Percentiles rank a stretch among this genome's conserved stretches.
phyloP scores from a whole-genome alignment of 2,329 filamentous ascomycete species.

The Thermoascus crustaceus region DNA sequence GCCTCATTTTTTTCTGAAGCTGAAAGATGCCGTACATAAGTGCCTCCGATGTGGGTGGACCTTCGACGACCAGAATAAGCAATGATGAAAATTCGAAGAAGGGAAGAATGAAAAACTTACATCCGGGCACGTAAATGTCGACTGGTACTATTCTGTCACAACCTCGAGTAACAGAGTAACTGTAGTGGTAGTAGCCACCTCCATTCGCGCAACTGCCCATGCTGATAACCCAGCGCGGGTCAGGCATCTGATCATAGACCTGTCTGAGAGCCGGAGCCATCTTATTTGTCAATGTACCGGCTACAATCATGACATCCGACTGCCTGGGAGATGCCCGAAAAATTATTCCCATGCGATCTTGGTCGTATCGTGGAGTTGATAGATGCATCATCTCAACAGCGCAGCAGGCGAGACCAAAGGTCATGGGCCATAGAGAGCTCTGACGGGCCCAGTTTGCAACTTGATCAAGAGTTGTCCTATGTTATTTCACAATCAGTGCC shows the following conservation, averaged over 20 bases:
- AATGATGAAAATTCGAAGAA: neutral
- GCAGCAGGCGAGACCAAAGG: conserved; percentile 83
- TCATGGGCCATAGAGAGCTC: conserved; percentile 85
- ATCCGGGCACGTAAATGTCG: conserved; percentile 77
- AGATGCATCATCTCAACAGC: conserved; percentile 93
- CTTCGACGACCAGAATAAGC: conserved; percentile 17
- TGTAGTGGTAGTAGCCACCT: conserved; percentile 83
- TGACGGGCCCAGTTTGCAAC: conserved; percentile 84
- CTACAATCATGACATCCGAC: conserved; percentile 86
- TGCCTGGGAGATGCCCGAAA: conserved; percentile 79
- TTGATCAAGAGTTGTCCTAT: conserved; percentile 51
- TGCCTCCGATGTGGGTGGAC: conserved; percentile 47
- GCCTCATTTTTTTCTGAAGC: conserved; percentile 69
- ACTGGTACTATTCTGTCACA: conserved; percentile 77
- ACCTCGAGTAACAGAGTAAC: conserved; percentile 68
- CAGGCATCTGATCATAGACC: conserved; percentile 93
- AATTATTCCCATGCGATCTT: conserved; percentile 79
- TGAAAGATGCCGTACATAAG: conserved; percentile 64
- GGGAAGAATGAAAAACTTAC: conserved; percentile 44
- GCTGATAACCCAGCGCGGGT: conserved; percentile 78
- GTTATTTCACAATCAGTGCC: neutral
- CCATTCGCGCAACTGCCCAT: conserved; percentile 85
- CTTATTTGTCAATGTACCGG: conserved; percentile 85
- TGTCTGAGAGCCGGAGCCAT: conserved; percentile 84
- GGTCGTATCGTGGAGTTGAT: conserved; percentile 82